Evolutionary conservation across 2,329 filamentous ascomycete species (phyloP).

Genomic region (Penicillium vulpinum): DNA sequence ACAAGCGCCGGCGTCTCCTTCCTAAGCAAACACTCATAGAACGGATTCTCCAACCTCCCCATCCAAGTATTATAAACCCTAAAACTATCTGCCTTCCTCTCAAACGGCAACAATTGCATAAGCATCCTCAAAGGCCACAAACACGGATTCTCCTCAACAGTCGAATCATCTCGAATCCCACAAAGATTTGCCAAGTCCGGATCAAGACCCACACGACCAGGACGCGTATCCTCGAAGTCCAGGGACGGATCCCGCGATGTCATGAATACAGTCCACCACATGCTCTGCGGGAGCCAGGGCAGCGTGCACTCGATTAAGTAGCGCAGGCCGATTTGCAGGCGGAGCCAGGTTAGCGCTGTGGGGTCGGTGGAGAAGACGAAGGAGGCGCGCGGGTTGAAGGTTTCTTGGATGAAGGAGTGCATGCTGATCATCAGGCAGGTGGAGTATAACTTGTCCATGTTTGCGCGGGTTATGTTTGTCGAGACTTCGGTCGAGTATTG

Average conservation of each 20-base stretch:
- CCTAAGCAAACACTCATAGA: slow-evolving; percentile 27
- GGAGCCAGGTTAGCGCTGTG: slow-evolving; percentile 38
- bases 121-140: slow-evolving; percentile 41
- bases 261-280: slow-evolving; percentile 37
- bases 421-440: slow-evolving; percentile 40
- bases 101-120: slow-evolving; percentile 31
- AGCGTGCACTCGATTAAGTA: slow-evolving; percentile 29
- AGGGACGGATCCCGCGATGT: slow-evolving; percentile 23
- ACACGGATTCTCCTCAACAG: slow-evolving; percentile 36
- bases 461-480: slow-evolving; percentile 25
- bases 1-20: slow-evolving; percentile 37
- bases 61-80: slow-evolving; percentile 35
- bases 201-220: slow-evolving; percentile 31
- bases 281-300: slow-evolving; percentile 33
- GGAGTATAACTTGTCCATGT: slow-evolving; percentile 42
- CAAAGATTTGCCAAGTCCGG: slow-evolving; percentile 37
- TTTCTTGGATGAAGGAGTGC: slow-evolving; percentile 34
- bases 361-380: slow-evolving; percentile 39
- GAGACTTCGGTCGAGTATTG: slow-evolving; percentile 38
- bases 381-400: slow-evolving; percentile 34
- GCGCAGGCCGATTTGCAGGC: slow-evolving; percentile 36
- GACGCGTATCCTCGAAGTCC: slow-evolving; percentile 30
- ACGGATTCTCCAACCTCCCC: slow-evolving; percentile 35
- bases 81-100: slow-evolving; percentile 25
- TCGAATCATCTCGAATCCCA: slow-evolving; percentile 32